Conservation (phyloP, 1,284 basidiomycete species). For the Phellinidium pouzarii region DNA sequence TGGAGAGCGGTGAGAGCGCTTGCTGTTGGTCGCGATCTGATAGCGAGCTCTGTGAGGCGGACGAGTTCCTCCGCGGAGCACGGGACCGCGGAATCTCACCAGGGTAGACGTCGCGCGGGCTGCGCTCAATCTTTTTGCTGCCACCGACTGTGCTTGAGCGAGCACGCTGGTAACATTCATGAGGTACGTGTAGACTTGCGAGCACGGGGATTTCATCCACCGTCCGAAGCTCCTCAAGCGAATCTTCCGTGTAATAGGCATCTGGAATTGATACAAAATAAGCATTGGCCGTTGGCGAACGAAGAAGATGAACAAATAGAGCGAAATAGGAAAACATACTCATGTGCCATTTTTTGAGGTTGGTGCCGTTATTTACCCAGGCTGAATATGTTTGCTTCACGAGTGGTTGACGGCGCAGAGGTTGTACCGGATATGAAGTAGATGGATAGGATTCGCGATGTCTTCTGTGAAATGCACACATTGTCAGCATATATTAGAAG, state of each 20-base stretch:
- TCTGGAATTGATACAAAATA: conserved; percentile 32
- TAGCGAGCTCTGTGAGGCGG: conserved; percentile 14
- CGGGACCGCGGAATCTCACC: conserved; percentile 6
- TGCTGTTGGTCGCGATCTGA: conserved; percentile 13
- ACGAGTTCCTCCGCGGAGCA: conserved; percentile 17
- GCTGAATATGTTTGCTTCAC: conserved; percentile 41
- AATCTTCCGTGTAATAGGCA: conserved; percentile 64
- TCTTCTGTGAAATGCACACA: conserved; percentile 3
- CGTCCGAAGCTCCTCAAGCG: conserved; percentile 46
- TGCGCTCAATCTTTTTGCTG: conserved; percentile 13
- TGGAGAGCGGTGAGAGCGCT: conserved; percentile 4
- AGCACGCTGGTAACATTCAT: conserved; percentile 56
- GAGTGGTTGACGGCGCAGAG: conserved; percentile 23
- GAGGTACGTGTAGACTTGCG: conserved; percentile 46
- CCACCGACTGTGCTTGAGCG: conserved; percentile 29
- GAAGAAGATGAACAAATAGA: not conserved
- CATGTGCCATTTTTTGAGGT: conserved; percentile 20
- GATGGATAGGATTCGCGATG: conserved; percentile 15
- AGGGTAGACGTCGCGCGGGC: conserved; percentile 3
- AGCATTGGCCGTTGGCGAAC: not conserved
- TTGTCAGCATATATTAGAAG: not conserved
- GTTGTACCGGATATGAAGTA: conserved; percentile 15
- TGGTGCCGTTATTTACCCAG: conserved; percentile 22
- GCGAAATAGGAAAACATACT: conserved; percentile 12
- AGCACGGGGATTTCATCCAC: conserved; percentile 54